Base-by-base conservation (phyloP, 176 grass and related monocot genomes). In the Oryza meridionalis region DNA sequence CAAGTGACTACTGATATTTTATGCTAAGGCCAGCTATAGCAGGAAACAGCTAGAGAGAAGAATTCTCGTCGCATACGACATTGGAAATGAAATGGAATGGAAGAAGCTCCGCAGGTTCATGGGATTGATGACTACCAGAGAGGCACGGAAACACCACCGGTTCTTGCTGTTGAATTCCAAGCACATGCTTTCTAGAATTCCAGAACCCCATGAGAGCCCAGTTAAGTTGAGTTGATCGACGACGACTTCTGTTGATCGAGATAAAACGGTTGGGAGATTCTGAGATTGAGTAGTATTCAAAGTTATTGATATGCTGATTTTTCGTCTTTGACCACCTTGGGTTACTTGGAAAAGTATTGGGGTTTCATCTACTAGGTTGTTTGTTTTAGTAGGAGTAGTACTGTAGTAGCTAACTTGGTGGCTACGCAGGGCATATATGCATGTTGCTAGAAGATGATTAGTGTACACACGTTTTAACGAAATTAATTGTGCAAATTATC, bases 121-220 rank as follows among this genome's bases (percentile, higher is more conserved):
- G 53, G 17, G 53, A 58, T 17, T 2, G 53, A 58, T 58, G 53
- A 58, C 29, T 31, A 31, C 53, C 53, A 58, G 6, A 58, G 51
- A 2, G 17, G 53, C 53, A 58, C 53, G 15, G 16, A 19, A 43
- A 42, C 29, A 31, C 29, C 42, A 5, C 50, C 14, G 15, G 14
- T 55, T 19, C 50, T 55, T 55, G 50, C 50, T 55, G 50, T 58
- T 70, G 35, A 70, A 70, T 70, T 70, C 37, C 21, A 43, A 70
- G 19, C 37, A n/a, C 68, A 24, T 42, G 68, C 35, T 70, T 70
- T 70, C 17, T n/a, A 40, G 68, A n/a, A 11, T 70, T 70, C 35
- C 21, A 70, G 33, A 40, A n/a, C 9, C 6, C 26, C 27, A 40
- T 40, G 16, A 37, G 33, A 31, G 29, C 35, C 50, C 7, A 58